phyloP scores from a whole-genome alignment of 805 yeast genomes.

The Yamadazyma phyllophila region DNA sequence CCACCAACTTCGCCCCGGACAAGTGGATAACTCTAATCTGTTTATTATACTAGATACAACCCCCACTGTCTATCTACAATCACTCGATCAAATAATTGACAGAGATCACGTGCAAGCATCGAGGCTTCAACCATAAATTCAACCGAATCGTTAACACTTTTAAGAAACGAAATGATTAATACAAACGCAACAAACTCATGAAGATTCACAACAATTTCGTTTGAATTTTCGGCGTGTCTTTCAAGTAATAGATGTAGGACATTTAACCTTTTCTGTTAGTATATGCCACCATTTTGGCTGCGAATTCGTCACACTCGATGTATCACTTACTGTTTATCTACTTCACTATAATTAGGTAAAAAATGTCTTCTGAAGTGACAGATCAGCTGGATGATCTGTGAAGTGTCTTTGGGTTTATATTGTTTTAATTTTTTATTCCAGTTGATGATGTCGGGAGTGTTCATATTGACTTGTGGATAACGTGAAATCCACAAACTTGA shows the following conservation, averaged over 20 bases:
- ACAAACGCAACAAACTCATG: background rate
- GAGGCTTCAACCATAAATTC: background rate
- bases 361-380: background rate
- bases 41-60: slow-evolving; percentile 1
- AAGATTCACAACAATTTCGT: background rate
- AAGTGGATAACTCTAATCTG: background rate
- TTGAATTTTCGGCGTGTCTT: background rate
- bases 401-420: background rate
- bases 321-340: background rate
- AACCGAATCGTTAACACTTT: background rate
- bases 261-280: background rate
- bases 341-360: background rate
- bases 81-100: background rate
- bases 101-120: background rate
- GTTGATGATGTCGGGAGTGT: background rate
- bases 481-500: background rate
- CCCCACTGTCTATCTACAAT: background rate
- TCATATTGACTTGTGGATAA: background rate
- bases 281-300: background rate
- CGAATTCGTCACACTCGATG: too few relatives aligned
- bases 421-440: background rate
- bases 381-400: background rate
- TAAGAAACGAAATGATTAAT: background rate
- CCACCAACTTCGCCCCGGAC: background rate
- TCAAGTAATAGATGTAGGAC: background rate